Evolutionary conservation across 2,329 filamentous ascomycete species (phyloP).

Genomic region (Neodidymelliopsis sp.): DNA sequence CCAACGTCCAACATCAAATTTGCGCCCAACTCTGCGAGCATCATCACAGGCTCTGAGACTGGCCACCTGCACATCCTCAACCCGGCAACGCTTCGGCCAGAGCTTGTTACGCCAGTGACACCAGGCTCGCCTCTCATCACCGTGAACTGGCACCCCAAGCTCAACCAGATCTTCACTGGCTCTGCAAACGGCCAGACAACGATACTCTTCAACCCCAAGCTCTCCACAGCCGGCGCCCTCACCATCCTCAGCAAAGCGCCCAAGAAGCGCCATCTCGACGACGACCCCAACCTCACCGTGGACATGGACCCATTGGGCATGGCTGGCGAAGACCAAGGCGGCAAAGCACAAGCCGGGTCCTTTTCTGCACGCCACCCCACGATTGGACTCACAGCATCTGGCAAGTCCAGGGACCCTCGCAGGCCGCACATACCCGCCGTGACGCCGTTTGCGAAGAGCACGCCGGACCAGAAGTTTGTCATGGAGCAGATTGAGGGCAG

Average conservation of each 20-base stretch:
- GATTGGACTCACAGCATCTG: constrained; percentile 78
- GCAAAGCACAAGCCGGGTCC: constrained; percentile 57
- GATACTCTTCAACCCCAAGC: constrained; percentile 87
- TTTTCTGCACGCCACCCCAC: constrained; percentile 70
- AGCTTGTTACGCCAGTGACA: constrained; percentile 88
- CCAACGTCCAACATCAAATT: constrained; percentile 89
- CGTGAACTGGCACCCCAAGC: constrained; percentile 89
- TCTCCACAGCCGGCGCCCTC: constrained; percentile 81
- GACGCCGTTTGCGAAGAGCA: constrained; percentile 89
- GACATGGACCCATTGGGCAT: constrained; percentile 79
- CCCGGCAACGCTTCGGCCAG: constrained; percentile 84
- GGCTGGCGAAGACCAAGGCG: constrained; percentile 73
- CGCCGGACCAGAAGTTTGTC: constrained; percentile 90
- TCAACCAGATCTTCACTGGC: constrained; percentile 95
- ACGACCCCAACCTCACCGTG: constrained; percentile 80
- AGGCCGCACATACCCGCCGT: constrained; percentile 83
- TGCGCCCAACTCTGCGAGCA: constrained; percentile 80
- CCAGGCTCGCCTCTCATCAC: constrained; percentile 82
- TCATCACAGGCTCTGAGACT: constrained; percentile 86
- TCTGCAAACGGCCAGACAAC: constrained; percentile 91
- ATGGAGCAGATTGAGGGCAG: constrained; percentile 87
- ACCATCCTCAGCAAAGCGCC: constrained; percentile 92
- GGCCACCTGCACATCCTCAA: constrained; percentile 94
- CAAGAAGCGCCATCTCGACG: constrained; percentile 94
- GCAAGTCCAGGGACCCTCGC: constrained; percentile 78